Base-by-base conservation (phyloP, 345 rosid genomes). In the Syzygium aqueum region DNA sequence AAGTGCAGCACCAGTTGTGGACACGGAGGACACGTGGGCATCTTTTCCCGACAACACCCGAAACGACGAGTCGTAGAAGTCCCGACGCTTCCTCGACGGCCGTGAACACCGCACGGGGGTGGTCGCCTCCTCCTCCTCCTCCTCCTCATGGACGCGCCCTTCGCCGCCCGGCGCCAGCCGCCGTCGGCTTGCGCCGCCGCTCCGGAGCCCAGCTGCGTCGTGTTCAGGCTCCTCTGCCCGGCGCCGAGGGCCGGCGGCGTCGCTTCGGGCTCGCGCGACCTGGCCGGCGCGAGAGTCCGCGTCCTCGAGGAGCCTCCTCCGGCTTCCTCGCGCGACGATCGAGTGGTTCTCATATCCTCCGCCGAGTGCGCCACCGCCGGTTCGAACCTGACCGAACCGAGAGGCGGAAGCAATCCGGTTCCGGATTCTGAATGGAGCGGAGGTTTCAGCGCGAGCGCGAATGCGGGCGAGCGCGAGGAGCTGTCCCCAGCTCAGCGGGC, bases 401-500 rank as follows among this genome's bases (percentile, higher is more conserved):
- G 19, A 28, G 85, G 21, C 25, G 16, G 57, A 33, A 10, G 11
- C 56, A 84, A 84, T 84, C 57, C 46, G 85, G 56, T 46, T 1
- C 85, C n/a, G 59, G 33, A 28, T 84, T 84, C 25, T 40, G 80
- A 73, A 19, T 19, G 5, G 14, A 19, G 80, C 80, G 80, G 80
- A 22, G 49, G 80, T 73, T 33, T 33, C 28, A 52, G 87, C 63
- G 77, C 87, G 57, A 51, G 61, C 33, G 30, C 77, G 77, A 82
- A 33, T 28, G 53, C 46, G 3, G 92, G 83, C 37, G 90, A 61
- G 53, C 93, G 85, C 25, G 93, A 90, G 77, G 87, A 87, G 85
- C 82, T 80, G 91, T 90, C 94, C 22, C 89, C 94, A 43, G 94
- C 90, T 28, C 94, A 92, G 86, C 92, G 90, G 88, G 94, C 93